Evolutionary conservation across 805 yeast species (phyloP).

Genomic region (Candida golubevii): DNA sequence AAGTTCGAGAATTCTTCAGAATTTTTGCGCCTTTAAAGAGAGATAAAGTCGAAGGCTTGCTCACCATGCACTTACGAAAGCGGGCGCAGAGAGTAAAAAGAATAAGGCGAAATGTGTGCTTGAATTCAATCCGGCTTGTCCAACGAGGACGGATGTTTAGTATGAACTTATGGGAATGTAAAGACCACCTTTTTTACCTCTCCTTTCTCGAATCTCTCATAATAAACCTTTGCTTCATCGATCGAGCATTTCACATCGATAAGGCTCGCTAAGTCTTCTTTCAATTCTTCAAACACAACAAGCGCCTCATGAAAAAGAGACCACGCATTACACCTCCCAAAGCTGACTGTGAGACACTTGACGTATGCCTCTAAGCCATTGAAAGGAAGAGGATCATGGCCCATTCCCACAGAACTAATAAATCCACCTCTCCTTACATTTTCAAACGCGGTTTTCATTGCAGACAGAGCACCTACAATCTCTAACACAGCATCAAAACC

Average conservation of each 20-base stretch:
- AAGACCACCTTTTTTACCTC: slow-evolving; percentile 55
- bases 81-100: no score
- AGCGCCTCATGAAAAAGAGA: slow-evolving; percentile 51
- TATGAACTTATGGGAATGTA: slow-evolving; percentile 12
- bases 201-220: slow-evolving; percentile 49
- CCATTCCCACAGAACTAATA: slow-evolving; percentile 57
- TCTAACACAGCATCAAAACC: slow-evolving; percentile 62
- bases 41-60: no score
- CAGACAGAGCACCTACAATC: slow-evolving; percentile 53
- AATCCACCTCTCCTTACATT: slow-evolving; percentile 55
- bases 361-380: slow-evolving; percentile 53
- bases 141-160: no score
- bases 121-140: no score
- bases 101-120: no score
- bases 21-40: no score
- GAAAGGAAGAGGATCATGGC: slow-evolving; percentile 54
- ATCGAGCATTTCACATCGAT: slow-evolving; percentile 46
- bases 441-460: slow-evolving; percentile 49
- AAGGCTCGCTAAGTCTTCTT: slow-evolving; percentile 45
- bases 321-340: slow-evolving; percentile 63
- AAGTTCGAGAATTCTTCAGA: no score
- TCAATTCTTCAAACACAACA: slow-evolving; percentile 40
- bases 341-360: slow-evolving; percentile 53
- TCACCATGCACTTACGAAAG: no score
- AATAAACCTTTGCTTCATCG: slow-evolving; percentile 44